Percentiles rank a stretch among this genome's conserved stretches.
phyloP scores from a whole-genome alignment of 2,329 filamentous ascomycete species.

The Aureobasidium mangrovei region DNA sequence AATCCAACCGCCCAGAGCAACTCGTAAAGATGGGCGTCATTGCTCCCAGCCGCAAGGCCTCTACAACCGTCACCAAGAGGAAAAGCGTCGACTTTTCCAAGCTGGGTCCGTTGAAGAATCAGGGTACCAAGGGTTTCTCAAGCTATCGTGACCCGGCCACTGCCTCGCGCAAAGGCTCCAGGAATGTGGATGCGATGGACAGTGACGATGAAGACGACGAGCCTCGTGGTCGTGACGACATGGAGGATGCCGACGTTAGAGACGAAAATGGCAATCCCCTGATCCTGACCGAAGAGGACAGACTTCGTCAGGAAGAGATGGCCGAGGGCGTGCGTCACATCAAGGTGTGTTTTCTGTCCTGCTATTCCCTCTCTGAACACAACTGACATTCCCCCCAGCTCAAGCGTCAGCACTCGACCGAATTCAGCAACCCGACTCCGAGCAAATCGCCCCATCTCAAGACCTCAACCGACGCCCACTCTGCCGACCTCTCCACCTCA shows the following conservation, averaged over 20 bases:
- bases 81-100: conserved; percentile 78
- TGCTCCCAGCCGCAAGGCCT: conserved; percentile 50
- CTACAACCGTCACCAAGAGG: conserved; percentile 49
- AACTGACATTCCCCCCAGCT: conserved; percentile 43
- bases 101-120: conserved; percentile 67
- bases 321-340: conserved; percentile 76
- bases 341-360: conserved; percentile 45
- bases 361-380: neutral
- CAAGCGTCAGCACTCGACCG: conserved; percentile 70
- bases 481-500: conserved; percentile 29
- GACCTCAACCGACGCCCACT: conserved; percentile 27
- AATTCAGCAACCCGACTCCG: conserved; percentile 40
- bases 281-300: conserved; percentile 59
- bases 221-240: conserved; percentile 57
- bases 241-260: conserved; percentile 49
- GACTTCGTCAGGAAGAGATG: conserved; percentile 62
- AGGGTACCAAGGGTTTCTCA: conserved; percentile 84
- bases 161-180: conserved; percentile 42
- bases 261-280: conserved; percentile 51
- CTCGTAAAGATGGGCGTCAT: conserved; percentile 93
- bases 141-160: conserved; percentile 54
- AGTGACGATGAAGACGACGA: conserved; percentile 61
- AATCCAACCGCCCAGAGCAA: conserved; percentile 55
- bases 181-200: conserved; percentile 55
- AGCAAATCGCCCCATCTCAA: conserved; percentile 33